Evolutionary conservation across 139 green algal species (phyloP), one percentile per base, ranked within the genome.

Genomic region (Volvox reticuliferus): DNA sequence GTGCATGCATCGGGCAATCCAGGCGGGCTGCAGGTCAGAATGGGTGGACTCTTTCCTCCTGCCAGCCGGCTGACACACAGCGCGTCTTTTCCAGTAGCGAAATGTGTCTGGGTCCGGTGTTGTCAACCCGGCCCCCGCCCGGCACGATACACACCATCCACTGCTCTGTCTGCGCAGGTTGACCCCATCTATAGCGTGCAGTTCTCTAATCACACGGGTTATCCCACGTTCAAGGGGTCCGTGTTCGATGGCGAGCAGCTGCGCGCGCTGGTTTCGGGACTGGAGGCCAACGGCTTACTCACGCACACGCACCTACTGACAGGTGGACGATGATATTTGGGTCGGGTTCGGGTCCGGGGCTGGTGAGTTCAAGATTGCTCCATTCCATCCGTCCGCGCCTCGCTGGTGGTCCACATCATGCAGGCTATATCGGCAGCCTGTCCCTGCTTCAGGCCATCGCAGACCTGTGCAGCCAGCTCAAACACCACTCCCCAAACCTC

Each of bases 241-340:
- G 93, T 97, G 19, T 95, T 98, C 93, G 93, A 94, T 65, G 97
- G 97, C 1, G 89, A 96, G 16, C 83, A 96, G 86, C 93, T 99
- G 30, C 91, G 90, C 61, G 63, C 81, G 22, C 88, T 98, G 67
- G 36, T 93, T 1, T 35, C 87, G 22, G 98, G 98, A 0, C 94
- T 99, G 50, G 94, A 98, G 79, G 92, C 87, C 19, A 99, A 99
- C 84, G 91, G 89, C 0, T 91, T 99, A 73, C 87, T 98, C 20
- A 50, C 92, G 33, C 97, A 99, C 92, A 97, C 95, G n/a, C 97
- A 99, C 93, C 92, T 99, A 13, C 94, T 99, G 17, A 99, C 98
- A 82, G 98, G 98, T 96, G 30, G 73, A n/a, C 14, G 65, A 33
- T 24, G 82, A 24, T 16, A 2, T 79, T n/a, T 32, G 71, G 16